Evolutionary conservation across 2,329 filamentous ascomycete genomes (phyloP), one percentile per base, ranked within the genome.

Genomic region (Penicillium brasilianum): DNA sequence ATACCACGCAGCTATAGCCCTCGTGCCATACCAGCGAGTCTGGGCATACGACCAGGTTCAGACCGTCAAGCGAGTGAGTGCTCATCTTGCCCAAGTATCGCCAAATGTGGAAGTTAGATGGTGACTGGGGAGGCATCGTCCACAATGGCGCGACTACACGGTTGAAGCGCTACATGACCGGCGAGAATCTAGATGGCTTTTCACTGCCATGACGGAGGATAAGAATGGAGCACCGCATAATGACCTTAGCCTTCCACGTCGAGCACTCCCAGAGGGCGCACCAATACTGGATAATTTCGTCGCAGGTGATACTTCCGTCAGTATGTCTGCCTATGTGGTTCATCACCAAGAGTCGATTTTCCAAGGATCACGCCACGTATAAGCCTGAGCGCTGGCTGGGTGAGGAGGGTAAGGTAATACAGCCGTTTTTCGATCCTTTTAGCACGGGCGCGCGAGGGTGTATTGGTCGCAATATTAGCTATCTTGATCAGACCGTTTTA

Each of bases 101-200:
- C 3, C 37, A 52, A 3, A 65, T 66, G 57, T 69, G 66, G 63
- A 55, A 49, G 8, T 52, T 68, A 11, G 66, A 66, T 51, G 43
- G 60, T 16, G 67, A 68, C 48, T 69, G 65, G 66, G 59, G 60
- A 11, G 67, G 64, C 0, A 68, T 67, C 22, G 58, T 67, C n/a
- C 62, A 66, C 28, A 67, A 69, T 37, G 63, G 63, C 7, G 67
- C 59, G 1, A 69, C 60, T 1, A 67, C 61, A 16, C 62, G 66
- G 11, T 22, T 58, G 44, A 67, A 68, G 48, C 59, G 60, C 7
- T 62, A 69, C 16, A 14, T 76, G 18, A 70, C 69, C 0, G 83
- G 84, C 9, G 84, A 87, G 71, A 82, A 82, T 61, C 75, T 86
- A 0, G 80, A 83, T 48, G 85, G 87, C 65, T 86, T 87, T 86